A percentile compares a stretch with the other conserved stretches of the same genome.
phyloP scores from a whole-genome alignment of 768 basidiomycete genomes.

The Mrakia frigida region DNA sequence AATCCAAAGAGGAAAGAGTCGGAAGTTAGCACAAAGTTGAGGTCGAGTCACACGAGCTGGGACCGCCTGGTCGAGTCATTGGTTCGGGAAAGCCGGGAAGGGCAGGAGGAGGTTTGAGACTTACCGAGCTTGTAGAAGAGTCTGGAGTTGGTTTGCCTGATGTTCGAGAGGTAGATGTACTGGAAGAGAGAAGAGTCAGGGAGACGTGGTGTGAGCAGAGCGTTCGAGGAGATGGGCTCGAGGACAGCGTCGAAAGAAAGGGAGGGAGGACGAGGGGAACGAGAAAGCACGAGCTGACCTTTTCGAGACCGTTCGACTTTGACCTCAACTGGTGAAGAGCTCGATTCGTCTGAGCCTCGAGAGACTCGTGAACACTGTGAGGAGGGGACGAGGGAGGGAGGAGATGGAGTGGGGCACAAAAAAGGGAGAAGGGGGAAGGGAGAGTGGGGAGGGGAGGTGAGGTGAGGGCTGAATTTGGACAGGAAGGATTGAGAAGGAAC shows the following conservation, averaged over 20 bases:
- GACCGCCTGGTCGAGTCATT: background rate
- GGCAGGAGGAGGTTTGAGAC: conserved; percentile 46
- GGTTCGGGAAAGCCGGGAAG: background rate
- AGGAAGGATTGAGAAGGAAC: background rate
- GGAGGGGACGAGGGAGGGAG: background rate
- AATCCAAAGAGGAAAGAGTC: background rate
- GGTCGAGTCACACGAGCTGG: background rate
- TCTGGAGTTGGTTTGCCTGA: conserved; percentile 65
- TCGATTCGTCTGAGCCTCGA: conserved; percentile 11
- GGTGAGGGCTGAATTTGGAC: background rate
- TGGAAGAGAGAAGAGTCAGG: conserved; percentile 51
- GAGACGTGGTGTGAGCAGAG: too few species aligned
- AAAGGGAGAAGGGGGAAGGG: background rate
- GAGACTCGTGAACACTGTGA: conserved; percentile 20
- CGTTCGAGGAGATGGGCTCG: background rate
- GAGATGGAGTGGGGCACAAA: background rate
- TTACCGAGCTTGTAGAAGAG: conserved; percentile 76
- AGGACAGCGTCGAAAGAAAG: conserved; percentile 47
- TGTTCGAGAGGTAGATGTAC: conserved; percentile 73
- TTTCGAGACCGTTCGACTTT: conserved; percentile 48
- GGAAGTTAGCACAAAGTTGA: conserved; percentile 27
- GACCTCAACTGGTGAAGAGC: conserved; percentile 26
- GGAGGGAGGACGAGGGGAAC: conserved; percentile 47
- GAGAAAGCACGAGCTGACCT: conserved; percentile 78
- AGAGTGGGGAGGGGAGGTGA: background rate